These are phyloP conservation scores for Alloascoidea africana DNA, from an alignment of 805 yeast genomes.

Conservation along the genomic window DNA sequence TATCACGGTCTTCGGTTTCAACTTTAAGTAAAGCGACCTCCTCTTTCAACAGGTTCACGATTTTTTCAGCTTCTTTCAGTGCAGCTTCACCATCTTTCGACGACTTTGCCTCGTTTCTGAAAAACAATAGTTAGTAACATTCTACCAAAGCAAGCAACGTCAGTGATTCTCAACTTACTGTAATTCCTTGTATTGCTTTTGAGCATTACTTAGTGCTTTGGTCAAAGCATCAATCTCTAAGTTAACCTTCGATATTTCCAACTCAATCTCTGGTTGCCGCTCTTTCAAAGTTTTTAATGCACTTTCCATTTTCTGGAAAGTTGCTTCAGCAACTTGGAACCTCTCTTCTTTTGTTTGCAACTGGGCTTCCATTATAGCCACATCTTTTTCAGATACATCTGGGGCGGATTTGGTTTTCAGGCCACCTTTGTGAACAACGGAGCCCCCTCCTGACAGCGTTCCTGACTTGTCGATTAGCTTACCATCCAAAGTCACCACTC, in stretches of 20 bases:
- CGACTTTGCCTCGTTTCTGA: constrained; percentile 10
- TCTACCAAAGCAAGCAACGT: constrained; percentile 9
- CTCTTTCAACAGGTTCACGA: constrained; percentile 18
- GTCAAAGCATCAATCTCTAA: constrained; percentile 52
- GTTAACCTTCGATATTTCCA: constrained; percentile 37
- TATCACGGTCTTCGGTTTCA: constrained; percentile 40
- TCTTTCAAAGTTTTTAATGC: constrained; percentile 44
- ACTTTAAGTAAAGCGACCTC: constrained; percentile 31
- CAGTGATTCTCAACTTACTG: constrained; percentile 7
- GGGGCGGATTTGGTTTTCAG: constrained; percentile 23
- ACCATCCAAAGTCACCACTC: constrained; percentile 91
- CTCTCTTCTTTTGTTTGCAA: constrained; percentile 36
- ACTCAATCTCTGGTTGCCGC: constrained; percentile 55
- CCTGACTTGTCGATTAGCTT: constrained; percentile 86
- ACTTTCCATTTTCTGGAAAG: constrained; percentile 41
- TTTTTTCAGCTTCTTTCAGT: constrained; percentile 20
- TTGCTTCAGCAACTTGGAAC: constrained; percentile 30
- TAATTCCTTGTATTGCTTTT: constrained; percentile 26
- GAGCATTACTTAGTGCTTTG: constrained; percentile 34
- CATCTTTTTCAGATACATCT: constrained; percentile 39
- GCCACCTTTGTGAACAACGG: no score
- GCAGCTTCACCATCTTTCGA: constrained; percentile 18
- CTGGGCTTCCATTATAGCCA: constrained; percentile 36
- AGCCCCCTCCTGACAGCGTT: constrained; percentile 82
- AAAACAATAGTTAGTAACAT: no score